A percentile compares a stretch with the other conserved stretches of the same genome.
Conservation (phyloP, 1,284 basidiomycete species). For the Tilletia indica region DNA sequence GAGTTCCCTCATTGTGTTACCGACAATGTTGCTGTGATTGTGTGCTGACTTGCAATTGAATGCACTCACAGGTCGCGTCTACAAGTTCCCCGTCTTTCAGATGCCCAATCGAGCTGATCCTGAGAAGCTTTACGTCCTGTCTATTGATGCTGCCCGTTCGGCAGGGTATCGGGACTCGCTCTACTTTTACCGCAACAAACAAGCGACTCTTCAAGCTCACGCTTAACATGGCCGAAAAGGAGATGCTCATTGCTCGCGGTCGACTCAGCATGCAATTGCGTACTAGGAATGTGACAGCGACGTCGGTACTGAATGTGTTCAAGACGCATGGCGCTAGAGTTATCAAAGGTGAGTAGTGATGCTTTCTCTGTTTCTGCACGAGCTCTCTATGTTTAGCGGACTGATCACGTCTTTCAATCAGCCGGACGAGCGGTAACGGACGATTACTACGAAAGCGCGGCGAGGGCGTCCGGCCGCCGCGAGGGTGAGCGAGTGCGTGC, state of each 20-base stretch:
- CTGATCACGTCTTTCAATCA: constrained; percentile 51
- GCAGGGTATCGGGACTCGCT: constrained; percentile 94
- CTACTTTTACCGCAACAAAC: constrained; percentile 93
- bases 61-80: constrained; percentile 67
- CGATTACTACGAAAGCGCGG: constrained; percentile 89
- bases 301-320: constrained; percentile 87
- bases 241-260: constrained; percentile 80
- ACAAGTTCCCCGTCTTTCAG: constrained; percentile 82
- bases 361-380: background rate
- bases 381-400: background rate
- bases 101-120: constrained; percentile 75
- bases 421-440: constrained; percentile 87
- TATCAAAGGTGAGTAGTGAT: constrained; percentile 68
- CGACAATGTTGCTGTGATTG: background rate
- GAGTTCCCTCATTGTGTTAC: constrained; percentile 45
- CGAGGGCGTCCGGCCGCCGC: constrained; percentile 59
- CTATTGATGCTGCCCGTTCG: constrained; percentile 91
- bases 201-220: constrained; percentile 81
- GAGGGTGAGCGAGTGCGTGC: constrained; percentile 51
- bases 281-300: constrained; percentile 86
- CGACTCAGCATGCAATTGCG: constrained; percentile 83
- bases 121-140: constrained; percentile 84
- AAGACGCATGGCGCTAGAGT: constrained; percentile 90
- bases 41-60: background rate
- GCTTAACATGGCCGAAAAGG: constrained; percentile 67